A percentile compares a stretch with the other conserved stretches of the same genome.
These are phyloP conservation scores for Euphorbia lathyris DNA, from an alignment of 345 rosid species.

Conservation along the genomic window DNA sequence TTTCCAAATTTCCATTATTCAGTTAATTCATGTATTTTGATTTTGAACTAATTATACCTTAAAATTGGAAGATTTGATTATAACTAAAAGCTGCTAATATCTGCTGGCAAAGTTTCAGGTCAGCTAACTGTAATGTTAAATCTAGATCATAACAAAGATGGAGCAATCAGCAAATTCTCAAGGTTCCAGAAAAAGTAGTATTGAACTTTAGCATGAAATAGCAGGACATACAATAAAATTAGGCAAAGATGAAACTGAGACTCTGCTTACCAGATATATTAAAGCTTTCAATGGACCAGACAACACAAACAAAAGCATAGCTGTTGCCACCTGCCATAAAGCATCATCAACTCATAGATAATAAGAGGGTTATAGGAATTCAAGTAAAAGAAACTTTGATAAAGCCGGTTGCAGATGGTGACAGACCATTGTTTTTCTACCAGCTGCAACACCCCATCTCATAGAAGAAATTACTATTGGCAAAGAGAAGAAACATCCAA, in stretches of 20 bases:
- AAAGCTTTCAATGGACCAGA: conserved; percentile 91
- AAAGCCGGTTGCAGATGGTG: background rate
- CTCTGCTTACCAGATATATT: conserved; percentile 67
- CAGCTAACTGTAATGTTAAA: background rate
- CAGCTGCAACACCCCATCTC: conserved; percentile 89
- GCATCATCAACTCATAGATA: conserved; percentile 15
- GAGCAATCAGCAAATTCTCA: background rate
- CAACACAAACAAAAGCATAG: conserved; percentile 74
- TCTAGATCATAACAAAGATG: background rate
- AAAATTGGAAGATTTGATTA: background rate
- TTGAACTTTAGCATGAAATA: background rate
- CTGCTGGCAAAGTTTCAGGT: background rate
- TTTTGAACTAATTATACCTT: background rate
- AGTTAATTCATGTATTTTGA: too few species aligned
- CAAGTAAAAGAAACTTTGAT: background rate
- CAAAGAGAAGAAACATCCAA: conserved; percentile 89
- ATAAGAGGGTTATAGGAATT: background rate
- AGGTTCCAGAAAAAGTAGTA: background rate
- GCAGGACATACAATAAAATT: background rate
- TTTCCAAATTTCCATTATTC: too few species aligned
- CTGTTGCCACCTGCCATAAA: conserved; percentile 74
- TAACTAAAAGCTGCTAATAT: background rate
- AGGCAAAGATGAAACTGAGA: background rate
- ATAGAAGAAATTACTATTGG: conserved; percentile 83
- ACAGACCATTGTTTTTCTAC: conserved; percentile 91